phyloP scores from a whole-genome alignment of 2,329 filamentous ascomycete species.

The Hypoxylon sp. region DNA sequence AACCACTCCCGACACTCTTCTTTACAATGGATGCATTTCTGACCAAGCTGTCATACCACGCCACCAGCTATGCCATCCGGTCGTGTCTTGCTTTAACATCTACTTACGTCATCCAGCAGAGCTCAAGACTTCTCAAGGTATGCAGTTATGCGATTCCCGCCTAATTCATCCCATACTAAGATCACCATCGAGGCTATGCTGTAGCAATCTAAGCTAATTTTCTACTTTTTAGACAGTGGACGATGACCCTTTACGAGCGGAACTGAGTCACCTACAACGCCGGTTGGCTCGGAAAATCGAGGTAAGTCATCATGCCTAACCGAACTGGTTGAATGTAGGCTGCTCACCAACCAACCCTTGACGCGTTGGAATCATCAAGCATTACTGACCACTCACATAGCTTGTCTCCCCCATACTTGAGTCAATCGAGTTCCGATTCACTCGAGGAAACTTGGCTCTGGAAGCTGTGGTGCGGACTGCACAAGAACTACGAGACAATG shows the following conservation, averaged over 20 bases:
- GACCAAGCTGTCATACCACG: conserved; percentile 67
- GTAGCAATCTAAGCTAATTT: conserved; percentile 20
- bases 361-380: background rate
- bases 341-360: conserved; percentile 13
- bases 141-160: background rate
- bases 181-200: background rate
- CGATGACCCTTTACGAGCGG: conserved; percentile 70
- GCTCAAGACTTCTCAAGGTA: conserved; percentile 74
- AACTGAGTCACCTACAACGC: conserved; percentile 76
- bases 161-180: background rate
- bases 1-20: conserved; percentile 15
- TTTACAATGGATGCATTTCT: conserved; percentile 74
- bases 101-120: conserved; percentile 84
- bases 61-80: conserved; percentile 90
- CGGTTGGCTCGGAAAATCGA: conserved; percentile 86
- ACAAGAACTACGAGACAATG: conserved; percentile 83
- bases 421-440: conserved; percentile 54
- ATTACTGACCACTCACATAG: conserved; percentile 28
- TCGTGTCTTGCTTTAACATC: conserved; percentile 88
- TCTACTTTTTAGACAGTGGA: conserved; percentile 64
- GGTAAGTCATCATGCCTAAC: conserved; percentile 55
- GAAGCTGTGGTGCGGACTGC: conserved; percentile 87
- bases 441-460: conserved; percentile 66
- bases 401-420: conserved; percentile 47
- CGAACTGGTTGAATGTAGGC: conserved; percentile 24